Base-by-base conservation (phyloP, 2,329 filamentous ascomycete genomes). In the Trichoderma atroviride region DNA sequence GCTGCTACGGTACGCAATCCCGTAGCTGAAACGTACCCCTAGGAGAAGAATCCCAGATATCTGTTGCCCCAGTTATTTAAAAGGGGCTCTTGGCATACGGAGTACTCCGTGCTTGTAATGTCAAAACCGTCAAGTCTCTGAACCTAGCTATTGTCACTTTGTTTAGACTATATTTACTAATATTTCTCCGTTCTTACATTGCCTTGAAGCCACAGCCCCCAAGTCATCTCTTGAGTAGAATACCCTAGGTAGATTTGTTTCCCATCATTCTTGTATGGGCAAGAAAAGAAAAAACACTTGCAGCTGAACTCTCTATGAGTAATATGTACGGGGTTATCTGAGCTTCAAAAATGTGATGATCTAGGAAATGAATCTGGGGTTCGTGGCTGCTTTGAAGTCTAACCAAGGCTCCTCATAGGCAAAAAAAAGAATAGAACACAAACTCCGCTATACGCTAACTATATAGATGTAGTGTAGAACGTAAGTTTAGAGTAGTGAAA, bases 21-120 rank as follows among this genome's bases (percentile, higher is more conserved):
- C 14, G 43, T 55, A 33, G 60, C 60, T 63, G 60, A 63, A 63
- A 63, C 60, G 35, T 40, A 40, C 31, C 47, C 60, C 60, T 19
- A 5, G 37, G 58, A 35, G 43, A 33, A 22, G 31, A n/a, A 35
- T 63, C 37, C 47, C 40, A n/a, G 40, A 22, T 55, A 33, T 40
- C 31, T 16, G 27, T 40, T 7, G 33, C 31, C 60, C 47, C 52
- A 16, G 47, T 22, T 53, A 22, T 11, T 5, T 4, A 63, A 63
- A 63, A 29, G 31, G 47, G 47, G 60, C 19, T 47, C 13, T 7
- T 43, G 9, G 47, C 11, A 24, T 50, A 50, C 47, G 47, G 47
- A 22, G 47, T 24, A 33, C 35, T n/a, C 10, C 33, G 47, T 24
- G 31, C 50, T n/a, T 4, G 22, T 24, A n/a, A 53, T 35, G 29